Evolutionary conservation across 2,329 filamentous ascomycete genomes (phyloP).

Genomic region (Lachnellula suecica): DNA sequence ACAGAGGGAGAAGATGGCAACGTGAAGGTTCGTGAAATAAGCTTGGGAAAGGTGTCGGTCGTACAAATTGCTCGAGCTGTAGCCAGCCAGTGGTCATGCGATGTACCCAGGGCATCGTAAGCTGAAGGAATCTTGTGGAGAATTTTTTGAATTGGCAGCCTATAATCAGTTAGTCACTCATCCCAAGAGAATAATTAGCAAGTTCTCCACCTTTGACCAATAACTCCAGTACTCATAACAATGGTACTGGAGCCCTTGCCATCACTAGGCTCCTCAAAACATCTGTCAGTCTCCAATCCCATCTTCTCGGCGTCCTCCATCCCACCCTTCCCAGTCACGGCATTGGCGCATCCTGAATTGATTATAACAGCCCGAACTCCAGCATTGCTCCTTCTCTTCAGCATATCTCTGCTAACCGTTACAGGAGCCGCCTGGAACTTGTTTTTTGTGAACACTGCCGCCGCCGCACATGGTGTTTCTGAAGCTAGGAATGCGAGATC

Average conservation of each 20-base stretch:
- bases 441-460: conserved; percentile 96
- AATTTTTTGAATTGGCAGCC: conserved; percentile 89
- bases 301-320: conserved; percentile 85
- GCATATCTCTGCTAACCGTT: conserved; percentile 73
- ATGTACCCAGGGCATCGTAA: conserved; percentile 66
- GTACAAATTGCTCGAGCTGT: conserved; percentile 94
- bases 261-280: conserved; percentile 47
- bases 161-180: conserved; percentile 32
- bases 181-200: not conserved
- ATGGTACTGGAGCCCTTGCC: conserved; percentile 63
- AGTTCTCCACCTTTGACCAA: conserved; percentile 72
- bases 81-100: conserved; percentile 83
- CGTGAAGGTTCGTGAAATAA: conserved; percentile 79
- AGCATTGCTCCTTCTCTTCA: conserved; percentile 63
- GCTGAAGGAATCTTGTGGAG: conserved; percentile 77
- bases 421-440: conserved; percentile 97
- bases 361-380: conserved; percentile 81
- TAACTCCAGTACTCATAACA: conserved; percentile 98
- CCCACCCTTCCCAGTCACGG: conserved; percentile 88
- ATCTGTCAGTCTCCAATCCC: conserved; percentile 74
- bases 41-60: conserved; percentile 97
- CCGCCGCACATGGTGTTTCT: conserved; percentile 79
- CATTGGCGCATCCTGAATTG: conserved; percentile 96
- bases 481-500: conserved; percentile 89
- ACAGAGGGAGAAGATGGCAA: conserved; percentile 75